Percentiles rank a stretch among this genome's conserved stretches.
phyloP scores from a whole-genome alignment of 441 rosid genomes.

The Kokia cookei region DNA sequence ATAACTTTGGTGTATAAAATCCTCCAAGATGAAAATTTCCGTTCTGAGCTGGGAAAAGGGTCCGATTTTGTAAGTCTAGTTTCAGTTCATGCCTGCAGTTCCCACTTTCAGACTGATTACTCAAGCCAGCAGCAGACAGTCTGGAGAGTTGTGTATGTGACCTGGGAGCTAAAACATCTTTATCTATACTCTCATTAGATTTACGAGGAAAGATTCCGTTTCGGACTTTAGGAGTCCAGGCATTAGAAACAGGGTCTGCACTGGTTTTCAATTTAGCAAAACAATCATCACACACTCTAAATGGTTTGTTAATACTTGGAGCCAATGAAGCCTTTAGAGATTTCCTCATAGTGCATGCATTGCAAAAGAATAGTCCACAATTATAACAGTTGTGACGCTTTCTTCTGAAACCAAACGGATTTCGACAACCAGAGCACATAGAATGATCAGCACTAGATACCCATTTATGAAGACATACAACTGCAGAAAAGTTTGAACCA shows the following conservation, averaged over 20 bases:
- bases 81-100: constrained; percentile 19
- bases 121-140: constrained; percentile 31
- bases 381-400: constrained; percentile 84
- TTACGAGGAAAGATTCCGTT: constrained; percentile 27
- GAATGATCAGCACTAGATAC: constrained; percentile 67
- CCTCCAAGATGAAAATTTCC: constrained; percentile 28
- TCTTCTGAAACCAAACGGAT: constrained; percentile 76
- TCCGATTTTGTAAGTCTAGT: constrained; percentile 23
- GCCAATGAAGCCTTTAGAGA: constrained; percentile 75
- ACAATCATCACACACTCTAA: constrained; percentile 81
- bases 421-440: constrained; percentile 68
- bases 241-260: constrained; percentile 30
- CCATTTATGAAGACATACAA: constrained; percentile 74
- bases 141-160: constrained; percentile 31
- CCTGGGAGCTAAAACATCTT: constrained; percentile 30
- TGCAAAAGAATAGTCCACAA: constrained; percentile 65
- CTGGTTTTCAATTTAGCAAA: constrained; percentile 52
- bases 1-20: constrained; percentile 23
- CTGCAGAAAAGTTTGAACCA: constrained; percentile 72
- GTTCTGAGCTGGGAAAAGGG: constrained; percentile 30
- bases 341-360: constrained; percentile 67
- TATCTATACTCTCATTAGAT: constrained; percentile 45
- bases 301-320: constrained; percentile 65
- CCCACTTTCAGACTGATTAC: constrained; percentile 30
- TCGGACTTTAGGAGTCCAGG: constrained; percentile 25